Evolutionary conservation across 371 early-diverging fungal genomes (phyloP), one percentile per base, ranked within the genome.

Genomic region (Mucor racemosus): DNA sequence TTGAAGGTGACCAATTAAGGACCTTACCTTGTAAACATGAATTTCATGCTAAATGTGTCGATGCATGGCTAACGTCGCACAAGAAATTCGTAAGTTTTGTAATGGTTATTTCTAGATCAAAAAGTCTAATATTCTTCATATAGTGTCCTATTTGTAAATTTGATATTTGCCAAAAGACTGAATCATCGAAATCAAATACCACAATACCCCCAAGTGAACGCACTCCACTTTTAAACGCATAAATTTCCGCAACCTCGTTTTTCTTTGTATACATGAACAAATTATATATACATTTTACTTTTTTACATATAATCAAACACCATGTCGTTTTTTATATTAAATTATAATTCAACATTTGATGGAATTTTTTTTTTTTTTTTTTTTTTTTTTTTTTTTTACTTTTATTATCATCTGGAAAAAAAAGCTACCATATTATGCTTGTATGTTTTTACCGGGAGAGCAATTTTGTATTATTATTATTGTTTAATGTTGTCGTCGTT

Each of bases 1-100:
- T 86, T 17, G 92, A 92, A 56, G 92, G 89, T 10, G 95, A 95
- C 54, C 82, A 87, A 53, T 69, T 99, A 54, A 84, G 98, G 10
- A 81, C 87, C 13, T 78, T 99, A 40, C 93, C 93, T 0, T 99
- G 99, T 78, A 82, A 80, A 58, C 99, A 99, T 78, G 88, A 89
- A 68, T 99, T 95, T 79, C 99, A 99, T 75, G 84, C 89, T 39
- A 85, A 81, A 13, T 99, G 99, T 79, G 92, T 99, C 46, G 98
- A 96, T 69, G 87, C 85, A 53, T 94, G 94, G 94, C 82, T 94
- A 34, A 92, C 91, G 6, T 88, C 88, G 6, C 81, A 90, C 67
- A 93, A 94, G 76, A 89, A 88, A 78, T 93, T 91, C 77, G 90
- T 88, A 83, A 77, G 90, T 84, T 14, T 35, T 14, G 1, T 14